These are phyloP conservation scores for Marchantia polymorpha DNA, from an alignment of 225 moss, liverwort and hornwort genomes.

Conservation along the genomic window DNA sequence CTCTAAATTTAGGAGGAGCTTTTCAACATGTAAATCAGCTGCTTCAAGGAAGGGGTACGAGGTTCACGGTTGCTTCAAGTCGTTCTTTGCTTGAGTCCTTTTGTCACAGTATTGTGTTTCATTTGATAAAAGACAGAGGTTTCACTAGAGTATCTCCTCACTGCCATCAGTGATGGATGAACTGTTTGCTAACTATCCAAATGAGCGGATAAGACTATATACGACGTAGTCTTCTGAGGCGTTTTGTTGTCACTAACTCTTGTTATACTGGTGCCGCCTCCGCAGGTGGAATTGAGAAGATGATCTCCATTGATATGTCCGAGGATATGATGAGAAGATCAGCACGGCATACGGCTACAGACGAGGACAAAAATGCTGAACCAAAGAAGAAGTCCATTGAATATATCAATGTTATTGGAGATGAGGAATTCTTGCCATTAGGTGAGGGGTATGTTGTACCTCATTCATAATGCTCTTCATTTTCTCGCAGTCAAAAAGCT, in stretches of 20 bases:
- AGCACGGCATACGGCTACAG: constrained; percentile 39
- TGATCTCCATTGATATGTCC: constrained; percentile 82
- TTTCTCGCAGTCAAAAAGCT: background rate
- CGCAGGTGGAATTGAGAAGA: constrained; percentile 70
- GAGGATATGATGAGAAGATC: constrained; percentile 87
- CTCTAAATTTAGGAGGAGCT: constrained; percentile 90
- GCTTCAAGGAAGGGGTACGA: constrained; percentile 69
- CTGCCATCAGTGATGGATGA: no score
- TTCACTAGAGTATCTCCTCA: no score
- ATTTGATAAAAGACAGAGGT: no score
- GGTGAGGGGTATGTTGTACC: constrained; percentile 55
- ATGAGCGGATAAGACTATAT: background rate
- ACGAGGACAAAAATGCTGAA: constrained; percentile 35
- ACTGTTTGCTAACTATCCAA: no score
- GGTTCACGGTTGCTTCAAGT: no score
- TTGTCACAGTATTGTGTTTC: no score
- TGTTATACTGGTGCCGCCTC: background rate
- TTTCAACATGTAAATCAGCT: constrained; percentile 77
- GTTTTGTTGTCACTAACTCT: background rate
- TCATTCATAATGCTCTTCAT: background rate
- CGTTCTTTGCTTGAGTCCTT: no score
- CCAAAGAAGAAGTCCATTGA: constrained; percentile 34
- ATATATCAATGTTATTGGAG: constrained; percentile 62
- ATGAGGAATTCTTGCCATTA: constrained; percentile 88
- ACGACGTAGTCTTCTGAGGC: background rate